phyloP scores from a whole-genome alignment of 1,284 basidiomycete genomes.

The Ceratobasidium sp. region DNA sequence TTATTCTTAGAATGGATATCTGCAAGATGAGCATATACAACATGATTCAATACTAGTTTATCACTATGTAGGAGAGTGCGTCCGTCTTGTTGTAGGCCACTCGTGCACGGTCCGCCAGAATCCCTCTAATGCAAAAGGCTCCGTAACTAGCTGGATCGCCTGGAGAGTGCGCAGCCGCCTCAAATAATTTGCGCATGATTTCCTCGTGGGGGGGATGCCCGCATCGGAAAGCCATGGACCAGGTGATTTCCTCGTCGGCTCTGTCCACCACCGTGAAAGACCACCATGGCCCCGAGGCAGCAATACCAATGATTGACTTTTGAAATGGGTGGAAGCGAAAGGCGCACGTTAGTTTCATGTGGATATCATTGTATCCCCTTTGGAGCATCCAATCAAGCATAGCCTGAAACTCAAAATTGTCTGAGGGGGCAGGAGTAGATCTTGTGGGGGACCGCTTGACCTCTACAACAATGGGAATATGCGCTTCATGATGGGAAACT shows the following conservation, averaged over 20 bases:
- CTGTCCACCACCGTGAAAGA: neutral
- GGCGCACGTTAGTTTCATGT: neutral
- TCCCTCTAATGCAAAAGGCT: neutral
- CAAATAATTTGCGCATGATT: neutral
- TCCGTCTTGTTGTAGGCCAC: neutral
- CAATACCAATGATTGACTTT: neutral
- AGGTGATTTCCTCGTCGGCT: neutral
- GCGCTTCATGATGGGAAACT: neutral
- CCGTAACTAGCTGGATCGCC: neutral
- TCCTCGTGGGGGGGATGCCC: neutral
- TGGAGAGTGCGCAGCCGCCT: neutral
- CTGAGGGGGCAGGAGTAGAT: neutral
- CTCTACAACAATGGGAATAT: neutral
- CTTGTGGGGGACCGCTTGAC: neutral
- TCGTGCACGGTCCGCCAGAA: neutral
- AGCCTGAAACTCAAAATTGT: neutral
- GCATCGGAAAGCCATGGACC: neutral
- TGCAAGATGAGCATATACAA: no score
- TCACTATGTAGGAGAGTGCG: no score
- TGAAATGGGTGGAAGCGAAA: neutral
- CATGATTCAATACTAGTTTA: no score
- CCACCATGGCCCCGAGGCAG: neutral
- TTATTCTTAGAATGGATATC: no score
- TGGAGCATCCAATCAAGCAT: neutral
- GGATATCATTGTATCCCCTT: neutral